phyloP scores from a whole-genome alignment of 2,329 filamentous ascomycete species.

The Cyphellophora attinorum region DNA sequence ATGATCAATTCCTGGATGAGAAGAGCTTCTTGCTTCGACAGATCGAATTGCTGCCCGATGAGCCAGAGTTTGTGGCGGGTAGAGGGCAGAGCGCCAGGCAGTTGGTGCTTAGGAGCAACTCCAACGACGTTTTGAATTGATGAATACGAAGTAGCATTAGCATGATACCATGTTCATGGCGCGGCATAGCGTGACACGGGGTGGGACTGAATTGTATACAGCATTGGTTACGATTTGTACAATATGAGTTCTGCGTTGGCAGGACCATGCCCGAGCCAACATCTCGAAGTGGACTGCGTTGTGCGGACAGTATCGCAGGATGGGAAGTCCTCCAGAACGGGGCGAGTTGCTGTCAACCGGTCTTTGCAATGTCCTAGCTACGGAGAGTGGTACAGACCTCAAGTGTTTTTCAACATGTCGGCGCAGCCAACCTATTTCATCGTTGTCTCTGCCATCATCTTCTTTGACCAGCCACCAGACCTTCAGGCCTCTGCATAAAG shows the following conservation, averaged over 20 bases:
- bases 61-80: conserved; percentile 1
- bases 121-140: neutral
- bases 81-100: conserved; percentile 1
- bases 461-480: no score
- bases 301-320: neutral
- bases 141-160: neutral
- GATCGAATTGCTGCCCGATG: conserved; percentile 45
- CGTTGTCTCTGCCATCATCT: no score
- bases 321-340: neutral
- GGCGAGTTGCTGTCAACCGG: neutral
- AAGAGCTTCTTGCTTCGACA: conserved; percentile 95
- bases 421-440: no score
- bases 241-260: neutral
- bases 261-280: no score
- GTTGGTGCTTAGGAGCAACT: neutral
- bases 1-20: conserved; percentile 98
- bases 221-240: neutral
- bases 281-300: no score
- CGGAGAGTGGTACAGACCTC: no score
- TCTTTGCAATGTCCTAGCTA: neutral
- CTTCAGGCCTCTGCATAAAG: no score
- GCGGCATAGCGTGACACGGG: neutral
- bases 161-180: neutral
- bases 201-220: neutral
- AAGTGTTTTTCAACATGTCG: no score